Base-by-base conservation (phyloP, 139 green algal species). In the Chlorella sp. region DNA sequence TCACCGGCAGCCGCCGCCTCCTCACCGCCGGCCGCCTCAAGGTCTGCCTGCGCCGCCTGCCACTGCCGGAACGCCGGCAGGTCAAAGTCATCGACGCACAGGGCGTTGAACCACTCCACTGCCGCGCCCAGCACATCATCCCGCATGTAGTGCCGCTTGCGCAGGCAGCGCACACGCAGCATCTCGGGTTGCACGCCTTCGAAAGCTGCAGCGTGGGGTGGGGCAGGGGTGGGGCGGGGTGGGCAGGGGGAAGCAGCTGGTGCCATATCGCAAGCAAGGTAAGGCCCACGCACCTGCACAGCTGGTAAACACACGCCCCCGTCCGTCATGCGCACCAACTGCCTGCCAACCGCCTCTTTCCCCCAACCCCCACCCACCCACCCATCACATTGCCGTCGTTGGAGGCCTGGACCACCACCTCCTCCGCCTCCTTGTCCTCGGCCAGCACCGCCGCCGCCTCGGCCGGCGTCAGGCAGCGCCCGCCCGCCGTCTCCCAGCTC, bases 391-490 rank as follows among this genome's bases (percentile, higher is more conserved):
- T 73, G 40, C 72, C 81, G 34, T 92, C 89, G 46, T 67, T 72
- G 1, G 89, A 88, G 3, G 91, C 78, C 16, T 44, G 13, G 19
- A 94, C 26, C 30, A 43, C 65, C 24, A 91, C 86, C 76, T 87
- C 77, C 68, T 89, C 85, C 26, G 82, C 48, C 30, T 83, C 76
- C 5, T 69, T 34, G 19, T 86, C 90, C 24, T 75, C 80, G 5
- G 62, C 30, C 58, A 93, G 4, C 44, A 86, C 70, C 75, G 13
- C n/a, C 28, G 70, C 73, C 22, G 85, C 87, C 32, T 89, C 72
- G 34, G 60, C 44, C 3, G 30, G n/a, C 36, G 30, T 76, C 30
- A 95, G 28, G 86, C 92, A 95, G 9, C 38, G 64, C 7, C 92
- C 92, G 30, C 91, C 92, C 16, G 81, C 51, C 17, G 76, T 79